phyloP scores from a whole-genome alignment of 805 yeast genomes.

The Wickerhamomyces bisporus region DNA sequence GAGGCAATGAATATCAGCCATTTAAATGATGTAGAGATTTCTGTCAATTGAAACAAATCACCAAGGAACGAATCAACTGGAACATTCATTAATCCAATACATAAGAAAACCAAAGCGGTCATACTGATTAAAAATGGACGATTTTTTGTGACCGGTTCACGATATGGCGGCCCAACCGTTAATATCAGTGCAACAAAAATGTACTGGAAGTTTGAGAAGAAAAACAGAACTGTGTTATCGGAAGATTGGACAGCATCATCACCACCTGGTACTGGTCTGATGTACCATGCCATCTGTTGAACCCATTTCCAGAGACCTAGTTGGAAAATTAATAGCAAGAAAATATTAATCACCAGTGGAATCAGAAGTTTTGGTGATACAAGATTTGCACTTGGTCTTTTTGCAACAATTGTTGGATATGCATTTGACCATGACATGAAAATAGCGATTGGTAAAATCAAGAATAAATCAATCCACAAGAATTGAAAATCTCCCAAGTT shows the following conservation, averaged over 20 bases:
- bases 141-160: slow-evolving; percentile 68
- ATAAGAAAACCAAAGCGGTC: slow-evolving; percentile 40
- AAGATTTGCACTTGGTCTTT: slow-evolving; percentile 90
- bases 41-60: slow-evolving; percentile 69
- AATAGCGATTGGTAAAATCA: slow-evolving; percentile 91
- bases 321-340: slow-evolving; percentile 60
- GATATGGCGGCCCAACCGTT: slow-evolving; percentile 90
- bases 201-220: slow-evolving; percentile 82
- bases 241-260: slow-evolving; percentile 78
- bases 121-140: slow-evolving; percentile 67
- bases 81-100: slow-evolving; percentile 50
- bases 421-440: slow-evolving; percentile 98
- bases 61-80: slow-evolving; percentile 54
- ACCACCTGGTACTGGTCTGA: slow-evolving; percentile 74
- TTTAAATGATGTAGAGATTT: slow-evolving; percentile 47
- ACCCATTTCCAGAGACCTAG: slow-evolving; percentile 58
- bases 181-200: slow-evolving; percentile 77
- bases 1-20: slow-evolving; percentile 43
- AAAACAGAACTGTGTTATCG: slow-evolving; percentile 84
- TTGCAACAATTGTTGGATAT: slow-evolving; percentile 46
- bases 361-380: slow-evolving; percentile 84
- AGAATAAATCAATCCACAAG: slow-evolving; percentile 82
- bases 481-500: slow-evolving; percentile 97
- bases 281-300: slow-evolving; percentile 66
- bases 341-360: slow-evolving; percentile 79